Evolutionary conservation across 2,329 filamentous ascomycete genomes (phyloP).

Genomic region (Neoarthrinium moseri): DNA sequence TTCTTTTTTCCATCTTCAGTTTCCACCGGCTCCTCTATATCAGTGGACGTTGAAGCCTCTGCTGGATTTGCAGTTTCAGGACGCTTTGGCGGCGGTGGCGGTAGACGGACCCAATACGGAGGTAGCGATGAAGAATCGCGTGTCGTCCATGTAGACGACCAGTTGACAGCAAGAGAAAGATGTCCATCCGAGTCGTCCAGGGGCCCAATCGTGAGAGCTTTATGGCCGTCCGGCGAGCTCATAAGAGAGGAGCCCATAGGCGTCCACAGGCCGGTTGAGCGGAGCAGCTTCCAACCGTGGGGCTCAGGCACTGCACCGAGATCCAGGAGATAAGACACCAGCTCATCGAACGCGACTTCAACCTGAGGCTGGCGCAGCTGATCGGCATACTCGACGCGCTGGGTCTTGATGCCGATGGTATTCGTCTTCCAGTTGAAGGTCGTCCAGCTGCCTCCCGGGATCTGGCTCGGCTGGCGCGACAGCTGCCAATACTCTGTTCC

Average conservation of each 20-base stretch:
- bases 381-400: slow-evolving; percentile 62
- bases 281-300: slow-evolving; percentile 56
- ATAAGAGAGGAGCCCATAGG: slow-evolving; percentile 57
- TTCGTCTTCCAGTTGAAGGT: slow-evolving; percentile 66
- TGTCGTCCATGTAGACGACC: slow-evolving; percentile 53
- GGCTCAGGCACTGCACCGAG: slow-evolving; percentile 60
- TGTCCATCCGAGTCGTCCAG: slow-evolving; percentile 61
- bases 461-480: slow-evolving; percentile 46
- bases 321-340: slow-evolving; percentile 62
- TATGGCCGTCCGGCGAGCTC: slow-evolving; percentile 49
- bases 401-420: slow-evolving; percentile 59
- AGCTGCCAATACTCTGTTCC: slow-evolving; percentile 59
- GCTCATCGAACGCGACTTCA: slow-evolving; percentile 54
- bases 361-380: slow-evolving; percentile 53
- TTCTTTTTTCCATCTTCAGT: slow-evolving; percentile 7
- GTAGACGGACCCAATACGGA: slow-evolving; percentile 57
- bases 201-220: slow-evolving; percentile 52
- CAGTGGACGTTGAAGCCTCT: neutral
- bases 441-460: slow-evolving; percentile 63
- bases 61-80: slow-evolving; percentile 6
- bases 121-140: slow-evolving; percentile 52
- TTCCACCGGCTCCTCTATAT: slow-evolving; percentile 1
- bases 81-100: slow-evolving; percentile 25
- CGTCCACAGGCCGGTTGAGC: slow-evolving; percentile 59
- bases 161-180: slow-evolving; percentile 55